Base-by-base conservation (phyloP, 2,329 filamentous ascomycete species). In the Colletotrichum graminicola region DNA sequence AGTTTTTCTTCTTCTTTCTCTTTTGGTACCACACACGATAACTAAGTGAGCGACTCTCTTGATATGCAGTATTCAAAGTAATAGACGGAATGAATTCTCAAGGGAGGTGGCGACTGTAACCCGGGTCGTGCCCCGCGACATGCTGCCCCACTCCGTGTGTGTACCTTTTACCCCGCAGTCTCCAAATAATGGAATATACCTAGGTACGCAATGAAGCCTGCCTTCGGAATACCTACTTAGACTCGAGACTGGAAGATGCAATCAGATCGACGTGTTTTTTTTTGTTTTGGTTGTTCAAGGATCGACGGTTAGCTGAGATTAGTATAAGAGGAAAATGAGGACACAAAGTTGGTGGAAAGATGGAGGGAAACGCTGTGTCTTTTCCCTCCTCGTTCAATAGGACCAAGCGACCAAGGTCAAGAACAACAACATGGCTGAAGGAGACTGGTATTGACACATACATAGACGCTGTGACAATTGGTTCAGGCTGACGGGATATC, bases 161-260 rank as follows among this genome's bases (percentile, higher is more conserved):
- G 45, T 34, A 68, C 59, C 65, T 68, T 21, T n/a, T 72, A 72
- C 69, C 69, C 69, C 69, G 69, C 69, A 54, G 54, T 69, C 69
- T 64, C 65, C 47, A 68, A 56, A 72, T 29, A 34, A n/a, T 36
- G 61, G 29, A 43, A 61, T 1, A 52, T 41, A 41, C 14, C 6
- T 45, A n/a, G 45, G n/a, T 52, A 43, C 21, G 36, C 6, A 36
- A 41, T 52, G 32, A 56, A 26, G 29, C 6, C 47, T 16, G 21
- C 32, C 26, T 47, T 49, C 41, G 32, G 63, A 70, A 62, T 26
- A 56, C n/a, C 62, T 26, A 56, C n/a, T 18, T 18, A 8, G 14
- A 26, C 51, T 41, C 16, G 23, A 52, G 34, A 8, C 16, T 51
- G 23, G 14, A 14, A 29, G 23, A 8, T 1, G 43, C 7, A 14